These are phyloP conservation scores for Aristolochia contorta DNA, from an alignment of 164 flowering plant species.

Conservation along the genomic window DNA sequence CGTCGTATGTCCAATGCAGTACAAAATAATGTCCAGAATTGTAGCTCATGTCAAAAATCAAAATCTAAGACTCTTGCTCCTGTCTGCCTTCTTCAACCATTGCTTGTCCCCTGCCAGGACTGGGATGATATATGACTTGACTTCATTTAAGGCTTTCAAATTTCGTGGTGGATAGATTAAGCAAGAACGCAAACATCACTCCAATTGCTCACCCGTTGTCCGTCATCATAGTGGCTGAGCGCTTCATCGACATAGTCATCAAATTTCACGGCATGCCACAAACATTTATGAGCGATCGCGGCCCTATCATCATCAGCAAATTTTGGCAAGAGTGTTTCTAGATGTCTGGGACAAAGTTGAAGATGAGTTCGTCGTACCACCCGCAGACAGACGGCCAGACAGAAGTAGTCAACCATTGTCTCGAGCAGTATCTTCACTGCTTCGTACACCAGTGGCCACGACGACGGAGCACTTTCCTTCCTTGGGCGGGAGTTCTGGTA, in stretches of 20 bases:
- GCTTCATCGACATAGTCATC: neutral
- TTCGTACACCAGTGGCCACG: neutral
- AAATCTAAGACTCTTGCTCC: neutral
- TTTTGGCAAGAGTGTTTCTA: conserved; percentile 5
- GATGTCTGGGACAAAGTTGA: neutral
- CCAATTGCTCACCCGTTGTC: neutral
- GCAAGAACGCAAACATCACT: neutral
- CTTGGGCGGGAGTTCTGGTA: no score
- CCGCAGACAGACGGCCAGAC: conserved; percentile 12
- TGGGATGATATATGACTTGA: conserved; percentile 3
- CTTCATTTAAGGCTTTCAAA: neutral
- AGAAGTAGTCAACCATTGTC: neutral
- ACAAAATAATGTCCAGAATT: neutral
- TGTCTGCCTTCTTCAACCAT: neutral
- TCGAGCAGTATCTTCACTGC: neutral
- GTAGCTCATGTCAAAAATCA: neutral
- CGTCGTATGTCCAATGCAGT: neutral
- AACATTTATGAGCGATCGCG: conserved; percentile 1
- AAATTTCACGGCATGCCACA: conserved; percentile 6
- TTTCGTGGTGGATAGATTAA: neutral
- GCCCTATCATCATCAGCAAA: neutral
- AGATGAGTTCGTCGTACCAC: conserved; percentile 4
- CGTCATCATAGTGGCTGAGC: neutral
- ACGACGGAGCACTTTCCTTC: no score
- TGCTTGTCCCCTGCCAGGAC: conserved; percentile 1